Base-by-base conservation (phyloP, 1,139 yeast genomes). In the Hemisphaericaspora xylofermentans region DNA sequence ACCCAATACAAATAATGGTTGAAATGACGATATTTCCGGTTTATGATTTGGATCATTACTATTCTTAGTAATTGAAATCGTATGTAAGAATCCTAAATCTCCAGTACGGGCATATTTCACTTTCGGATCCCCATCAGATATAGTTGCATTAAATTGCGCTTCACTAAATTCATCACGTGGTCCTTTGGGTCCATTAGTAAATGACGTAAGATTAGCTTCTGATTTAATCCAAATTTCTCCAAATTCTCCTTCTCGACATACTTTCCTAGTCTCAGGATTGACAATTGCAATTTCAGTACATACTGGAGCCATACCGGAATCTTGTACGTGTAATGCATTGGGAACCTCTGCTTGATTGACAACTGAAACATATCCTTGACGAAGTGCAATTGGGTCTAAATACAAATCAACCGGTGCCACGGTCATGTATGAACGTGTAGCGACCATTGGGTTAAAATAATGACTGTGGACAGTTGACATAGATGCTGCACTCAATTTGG, bases 181-280 rank as follows among this genome's bases (percentile, higher is more conserved):
- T 0, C 76, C 78, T 35, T 66, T 66, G 1, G 79, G 78, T 2
- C 82, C 80, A 45, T 77, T 75, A 38, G 82, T 78, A 57, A 84
- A 84, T 3, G 80, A 78, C 7, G 71, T 60, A 28, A 82, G 82
- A 52, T 84, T 88, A 1, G 93, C 95, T 51, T 89, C 96, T 1
- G 96, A 85, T 47, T 86, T 79, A 2, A 93, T 94, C 98, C 98
- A 93, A 35, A 93, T 89, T 64, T 93, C 98, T 30, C 99, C 99
- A 60, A 82, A 84, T 60, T 94, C 98, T n/a, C 98, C 98, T 43
- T 83, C 84, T 46, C 78, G 80, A 60, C 98, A 93, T 14, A 89
- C 66, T 40, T 69, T 66, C 38, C 78, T 64, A 0, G 97, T 93
- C 58, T 91, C 97, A 0, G 98, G 98, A 51, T 94, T 94, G 4